Conservation (phyloP, 805 yeast genomes). For the Candida xyloterini region DNA sequence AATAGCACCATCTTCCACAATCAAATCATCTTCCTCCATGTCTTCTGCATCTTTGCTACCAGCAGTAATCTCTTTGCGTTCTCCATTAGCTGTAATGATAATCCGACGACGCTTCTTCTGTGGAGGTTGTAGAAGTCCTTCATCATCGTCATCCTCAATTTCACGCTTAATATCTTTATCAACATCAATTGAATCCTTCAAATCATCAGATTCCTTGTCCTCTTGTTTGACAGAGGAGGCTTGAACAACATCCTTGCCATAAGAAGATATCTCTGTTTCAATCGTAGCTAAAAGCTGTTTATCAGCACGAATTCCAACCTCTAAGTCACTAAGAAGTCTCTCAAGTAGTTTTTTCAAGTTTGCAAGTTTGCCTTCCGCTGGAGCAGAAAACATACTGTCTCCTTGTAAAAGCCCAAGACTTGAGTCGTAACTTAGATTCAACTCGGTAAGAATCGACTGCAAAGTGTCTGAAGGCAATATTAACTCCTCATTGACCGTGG, state of each 20-base stretch:
- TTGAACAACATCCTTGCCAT: constrained; percentile 7
- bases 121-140: constrained; percentile 16
- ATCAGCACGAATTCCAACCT: constrained; percentile 29
- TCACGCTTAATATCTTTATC: constrained; percentile 2
- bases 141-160: constrained; percentile 21
- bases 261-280: constrained; percentile 14
- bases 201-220: constrained; percentile 5
- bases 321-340: constrained; percentile 39
- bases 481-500: constrained; percentile 3
- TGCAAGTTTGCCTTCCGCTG: constrained; percentile 19
- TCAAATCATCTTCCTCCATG: constrained; percentile 17
- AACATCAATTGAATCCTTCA: neutral
- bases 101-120: constrained; percentile 23
- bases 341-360: constrained; percentile 35
- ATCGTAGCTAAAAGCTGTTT: constrained; percentile 24
- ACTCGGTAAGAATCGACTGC: constrained; percentile 49
- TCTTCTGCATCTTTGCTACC: constrained; percentile 7
- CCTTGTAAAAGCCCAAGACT: constrained; percentile 63
- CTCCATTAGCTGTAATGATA: constrained; percentile 22
- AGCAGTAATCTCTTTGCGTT: constrained; percentile 20
- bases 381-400: constrained; percentile 40
- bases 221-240: constrained; percentile 12
- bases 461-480: constrained; percentile 40
- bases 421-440: constrained; percentile 54
- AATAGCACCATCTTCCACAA: constrained; percentile 8